Percentiles rank a stretch among this genome's conserved stretches.
Conservation (phyloP, 2,329 filamentous ascomycete genomes). For the Aspergillus jensenii region DNA sequence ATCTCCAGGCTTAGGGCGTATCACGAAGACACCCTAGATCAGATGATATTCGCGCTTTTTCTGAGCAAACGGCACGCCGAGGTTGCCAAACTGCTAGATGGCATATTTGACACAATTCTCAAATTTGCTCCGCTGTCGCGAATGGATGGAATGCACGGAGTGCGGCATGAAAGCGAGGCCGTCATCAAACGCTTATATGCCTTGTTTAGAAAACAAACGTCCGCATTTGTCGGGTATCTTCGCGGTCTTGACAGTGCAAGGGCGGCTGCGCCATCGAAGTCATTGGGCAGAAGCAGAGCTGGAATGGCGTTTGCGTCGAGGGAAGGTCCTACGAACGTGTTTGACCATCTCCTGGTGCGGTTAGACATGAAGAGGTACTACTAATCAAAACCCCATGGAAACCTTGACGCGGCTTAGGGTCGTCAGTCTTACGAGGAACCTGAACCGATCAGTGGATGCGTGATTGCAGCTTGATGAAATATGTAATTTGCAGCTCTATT, state of each 20-base stretch:
- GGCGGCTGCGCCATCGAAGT: conserved; percentile 39
- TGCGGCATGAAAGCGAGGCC: conserved; percentile 40
- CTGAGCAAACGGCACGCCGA: conserved; percentile 73
- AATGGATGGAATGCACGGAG: conserved; percentile 38
- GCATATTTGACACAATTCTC: conserved; percentile 72
- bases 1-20: conserved; percentile 66
- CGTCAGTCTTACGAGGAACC: background rate
- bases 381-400: conserved; percentile 18
- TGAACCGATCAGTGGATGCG: background rate
- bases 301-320: conserved; percentile 28
- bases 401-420: background rate
- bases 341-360: conserved; percentile 67
- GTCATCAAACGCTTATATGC: conserved; percentile 58
- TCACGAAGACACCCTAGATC: conserved; percentile 72
- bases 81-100: conserved; percentile 70
- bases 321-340: conserved; percentile 55
- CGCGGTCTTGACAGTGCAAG: conserved; percentile 66
- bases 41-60: conserved; percentile 71
- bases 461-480: background rate
- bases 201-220: conserved; percentile 68
- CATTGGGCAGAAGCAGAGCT: conserved; percentile 21
- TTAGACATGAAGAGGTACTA: conserved; percentile 74
- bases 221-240: conserved; percentile 72
- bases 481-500: conserved; percentile 3
- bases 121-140: conserved; percentile 57